Evolutionary conservation across 768 basidiomycete species (phyloP).

Genomic region (Cytidiella melzeri): DNA sequence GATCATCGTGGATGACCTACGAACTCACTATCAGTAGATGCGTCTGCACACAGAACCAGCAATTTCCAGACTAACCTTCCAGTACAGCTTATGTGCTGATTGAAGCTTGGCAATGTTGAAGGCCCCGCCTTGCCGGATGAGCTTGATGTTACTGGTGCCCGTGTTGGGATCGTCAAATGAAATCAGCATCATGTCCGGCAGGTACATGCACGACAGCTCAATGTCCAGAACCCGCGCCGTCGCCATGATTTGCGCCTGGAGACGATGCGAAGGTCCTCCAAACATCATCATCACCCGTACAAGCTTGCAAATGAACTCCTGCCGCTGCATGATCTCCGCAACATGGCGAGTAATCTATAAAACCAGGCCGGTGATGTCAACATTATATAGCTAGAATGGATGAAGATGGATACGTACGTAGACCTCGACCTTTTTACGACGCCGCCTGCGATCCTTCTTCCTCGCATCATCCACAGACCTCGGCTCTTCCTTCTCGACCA

Average conservation of each 20-base stretch:
- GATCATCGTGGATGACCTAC: conserved; percentile 78
- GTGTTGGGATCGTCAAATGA: conserved; percentile 78
- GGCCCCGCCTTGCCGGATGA: conserved; percentile 65
- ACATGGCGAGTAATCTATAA: conserved; percentile 75
- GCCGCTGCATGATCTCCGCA: conserved; percentile 72
- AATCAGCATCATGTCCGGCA: conserved; percentile 71
- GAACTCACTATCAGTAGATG: neutral
- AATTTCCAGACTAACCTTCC: conserved; percentile 45
- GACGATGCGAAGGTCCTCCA: conserved; percentile 75
- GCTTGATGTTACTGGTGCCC: conserved; percentile 75
- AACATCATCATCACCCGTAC: conserved; percentile 88
- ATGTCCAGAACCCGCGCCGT: conserved; percentile 77
- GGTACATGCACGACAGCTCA: conserved; percentile 65
- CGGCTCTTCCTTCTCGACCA: conserved; percentile 21
- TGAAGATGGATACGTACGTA: conserved; percentile 45
- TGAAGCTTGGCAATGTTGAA: conserved; percentile 75
- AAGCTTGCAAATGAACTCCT: conserved; percentile 82
- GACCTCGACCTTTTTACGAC: conserved; percentile 69
- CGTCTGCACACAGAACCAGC: neutral
- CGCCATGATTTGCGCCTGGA: conserved; percentile 75
- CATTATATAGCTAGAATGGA: too few species aligned
- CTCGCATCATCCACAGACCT: conserved; percentile 23
- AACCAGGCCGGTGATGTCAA: neutral
- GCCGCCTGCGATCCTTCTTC: conserved; percentile 36
- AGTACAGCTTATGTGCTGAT: conserved; percentile 66